Evolutionary conservation across 2,329 filamentous ascomycete genomes (phyloP).

Genomic region (Colletotrichum orchidophilum): DNA sequence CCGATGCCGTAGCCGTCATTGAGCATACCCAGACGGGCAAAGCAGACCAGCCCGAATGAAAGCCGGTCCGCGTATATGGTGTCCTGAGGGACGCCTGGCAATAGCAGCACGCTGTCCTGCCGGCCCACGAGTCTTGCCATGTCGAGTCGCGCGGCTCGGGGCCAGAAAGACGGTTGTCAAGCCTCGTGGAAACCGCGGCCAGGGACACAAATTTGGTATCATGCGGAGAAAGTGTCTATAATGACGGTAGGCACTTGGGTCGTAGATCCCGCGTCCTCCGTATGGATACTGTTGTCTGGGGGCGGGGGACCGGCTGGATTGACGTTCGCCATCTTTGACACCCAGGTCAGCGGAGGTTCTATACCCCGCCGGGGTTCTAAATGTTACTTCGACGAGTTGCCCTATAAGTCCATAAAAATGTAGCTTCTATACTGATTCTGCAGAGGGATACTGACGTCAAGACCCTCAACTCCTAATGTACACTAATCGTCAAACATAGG

Average conservation of each 20-base stretch:
- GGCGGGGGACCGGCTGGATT: no score
- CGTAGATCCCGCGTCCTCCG: neutral
- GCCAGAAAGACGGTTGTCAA: neutral
- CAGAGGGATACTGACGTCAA: no score
- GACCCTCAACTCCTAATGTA: no score
- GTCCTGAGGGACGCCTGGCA: no score
- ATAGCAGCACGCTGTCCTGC: neutral
- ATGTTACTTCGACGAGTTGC: neutral
- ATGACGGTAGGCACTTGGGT: neutral
- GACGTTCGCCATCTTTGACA: neutral
- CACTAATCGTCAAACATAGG: no score
- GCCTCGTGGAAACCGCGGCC: neutral
- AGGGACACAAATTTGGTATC: neutral
- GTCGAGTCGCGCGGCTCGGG: neutral
- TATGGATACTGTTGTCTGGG: neutral
- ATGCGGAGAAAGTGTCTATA: neutral
- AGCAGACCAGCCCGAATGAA: neutral
- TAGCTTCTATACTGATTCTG: no score
- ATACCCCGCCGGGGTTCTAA: no score
- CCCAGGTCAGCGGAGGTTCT: neutral
- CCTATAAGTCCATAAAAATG: no score
- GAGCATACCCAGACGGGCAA: neutral
- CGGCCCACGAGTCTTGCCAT: neutral
- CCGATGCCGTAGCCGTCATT: neutral
- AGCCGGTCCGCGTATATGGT: no score